Conservation (phyloP, 805 yeast genomes). For the Wickerhamomyces sydowiorum region DNA sequence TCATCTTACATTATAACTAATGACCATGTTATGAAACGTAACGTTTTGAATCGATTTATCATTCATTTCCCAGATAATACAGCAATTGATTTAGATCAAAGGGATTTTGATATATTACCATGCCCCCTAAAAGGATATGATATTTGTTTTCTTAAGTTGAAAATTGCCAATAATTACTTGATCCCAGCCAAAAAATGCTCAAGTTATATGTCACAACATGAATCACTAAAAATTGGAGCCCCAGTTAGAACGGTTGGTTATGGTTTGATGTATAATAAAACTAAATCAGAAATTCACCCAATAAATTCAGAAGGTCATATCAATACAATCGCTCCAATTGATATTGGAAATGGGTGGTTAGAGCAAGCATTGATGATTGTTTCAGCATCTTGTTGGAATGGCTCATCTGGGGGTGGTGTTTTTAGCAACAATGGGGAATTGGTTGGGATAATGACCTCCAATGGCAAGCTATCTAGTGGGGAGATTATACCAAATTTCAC, state of each 20-base stretch:
- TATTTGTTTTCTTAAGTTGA: constrained; percentile 17
- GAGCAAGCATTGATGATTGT: constrained; percentile 16
- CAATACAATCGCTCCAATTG: constrained; percentile 11
- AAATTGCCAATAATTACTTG: constrained; percentile 2
- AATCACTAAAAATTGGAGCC: constrained; percentile 10
- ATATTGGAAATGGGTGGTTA: constrained; percentile 6
- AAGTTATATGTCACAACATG: constrained; percentile 1
- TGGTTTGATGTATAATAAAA: constrained; percentile 17
- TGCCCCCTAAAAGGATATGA: constrained; percentile 22
- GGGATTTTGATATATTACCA: constrained; percentile 9
- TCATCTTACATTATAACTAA: constrained; percentile 17
- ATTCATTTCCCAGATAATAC: constrained; percentile 9
- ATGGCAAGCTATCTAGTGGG: constrained; percentile 22
- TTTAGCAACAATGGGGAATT: constrained; percentile 18
- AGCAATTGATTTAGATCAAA: constrained; percentile 1
- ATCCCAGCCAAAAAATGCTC: constrained; percentile 9
- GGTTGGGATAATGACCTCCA: constrained; percentile 24
- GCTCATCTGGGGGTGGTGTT: constrained; percentile 25
- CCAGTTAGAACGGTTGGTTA: constrained; percentile 19
- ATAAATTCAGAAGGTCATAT: constrained; percentile 17
- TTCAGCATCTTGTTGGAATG: constrained; percentile 25
- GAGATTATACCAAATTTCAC: constrained; percentile 24
- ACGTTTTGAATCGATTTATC: constrained; percentile 5
- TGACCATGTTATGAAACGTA: constrained; percentile 19
- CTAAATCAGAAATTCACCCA: constrained; percentile 9